These are phyloP conservation scores for Spergularia marina DNA, from an alignment of 148 eudicot species.

Conservation along the genomic window DNA sequence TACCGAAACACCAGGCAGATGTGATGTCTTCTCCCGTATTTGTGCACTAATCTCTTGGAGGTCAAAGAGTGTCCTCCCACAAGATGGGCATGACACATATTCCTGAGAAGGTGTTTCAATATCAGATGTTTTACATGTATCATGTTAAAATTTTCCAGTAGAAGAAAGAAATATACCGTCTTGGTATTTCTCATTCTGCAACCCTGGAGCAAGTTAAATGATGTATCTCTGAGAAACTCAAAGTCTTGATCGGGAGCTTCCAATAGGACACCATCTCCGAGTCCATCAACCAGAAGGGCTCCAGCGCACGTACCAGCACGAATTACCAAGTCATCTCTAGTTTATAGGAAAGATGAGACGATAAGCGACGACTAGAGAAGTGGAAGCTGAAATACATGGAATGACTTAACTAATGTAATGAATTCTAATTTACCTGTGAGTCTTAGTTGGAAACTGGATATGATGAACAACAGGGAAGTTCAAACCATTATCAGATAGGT, in stretches of 20 bases:
- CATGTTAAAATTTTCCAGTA: not conserved
- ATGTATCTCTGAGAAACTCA: constrained; percentile 85
- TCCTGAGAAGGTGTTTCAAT: constrained; percentile 45
- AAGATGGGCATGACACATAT: constrained; percentile 99
- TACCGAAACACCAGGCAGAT: constrained; percentile 99
- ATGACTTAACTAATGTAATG: constrained; percentile 10
- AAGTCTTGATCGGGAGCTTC: constrained; percentile 87
- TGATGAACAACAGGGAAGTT: constrained; percentile 92
- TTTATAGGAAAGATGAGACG: not conserved
- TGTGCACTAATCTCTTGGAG: constrained; percentile 96
- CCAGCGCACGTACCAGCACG: constrained; percentile 92
- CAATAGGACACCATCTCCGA: constrained; percentile 88
- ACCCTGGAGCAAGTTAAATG: constrained; percentile 96
- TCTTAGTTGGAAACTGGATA: constrained; percentile 64
- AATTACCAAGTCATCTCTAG: constrained; percentile 92
- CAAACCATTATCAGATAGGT: constrained; percentile 64
- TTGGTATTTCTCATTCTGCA: constrained; percentile 99
- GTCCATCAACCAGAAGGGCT: constrained; percentile 93
- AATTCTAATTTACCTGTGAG: constrained; percentile 57
- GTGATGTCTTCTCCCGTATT: constrained; percentile 92
- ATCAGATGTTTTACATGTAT: not conserved
- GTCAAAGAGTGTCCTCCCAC: constrained; percentile 94
- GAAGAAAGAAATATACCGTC: constrained; percentile 48
- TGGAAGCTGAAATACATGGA: constrained; percentile 1
- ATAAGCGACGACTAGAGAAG: constrained; percentile 13